A percentile compares a stretch with the other conserved stretches of the same genome.
phyloP scores from a whole-genome alignment of 768 basidiomycete genomes.

The Lenzites betulinus region DNA sequence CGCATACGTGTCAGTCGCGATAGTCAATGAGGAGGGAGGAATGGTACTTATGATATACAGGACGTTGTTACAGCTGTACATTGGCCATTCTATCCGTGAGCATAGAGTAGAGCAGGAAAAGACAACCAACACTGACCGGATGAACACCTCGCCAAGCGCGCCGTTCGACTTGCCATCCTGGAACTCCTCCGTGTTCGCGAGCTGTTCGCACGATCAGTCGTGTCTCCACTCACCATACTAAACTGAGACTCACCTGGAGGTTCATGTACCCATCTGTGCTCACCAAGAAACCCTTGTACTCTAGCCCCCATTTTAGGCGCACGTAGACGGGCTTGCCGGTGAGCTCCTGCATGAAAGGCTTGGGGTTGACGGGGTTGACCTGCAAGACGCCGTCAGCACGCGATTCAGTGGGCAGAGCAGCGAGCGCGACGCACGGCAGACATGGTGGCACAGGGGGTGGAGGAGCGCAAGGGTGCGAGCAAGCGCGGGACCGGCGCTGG shows the following conservation, averaged over 20 bases:
- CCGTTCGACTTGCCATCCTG: slow-evolving; percentile 96
- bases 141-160: slow-evolving; percentile 97
- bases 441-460: slow-evolving; percentile 52
- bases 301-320: slow-evolving; percentile 96
- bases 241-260: slow-evolving; percentile 68
- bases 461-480: slow-evolving; percentile 11
- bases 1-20: slow-evolving; percentile 23
- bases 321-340: slow-evolving; percentile 97
- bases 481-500: slow-evolving; percentile 18
- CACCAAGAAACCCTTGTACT: slow-evolving; percentile 98
- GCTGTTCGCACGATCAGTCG: slow-evolving; percentile 46
- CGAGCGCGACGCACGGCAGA: slow-evolving; percentile 50
- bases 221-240: background rate
- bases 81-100: background rate
- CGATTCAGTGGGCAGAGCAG: background rate
- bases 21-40: slow-evolving; percentile 24
- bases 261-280: slow-evolving; percentile 99
- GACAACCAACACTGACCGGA: slow-evolving; percentile 61
- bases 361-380: slow-evolving; percentile 96
- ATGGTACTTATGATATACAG: slow-evolving; percentile 86
- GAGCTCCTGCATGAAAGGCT: slow-evolving; percentile 97
- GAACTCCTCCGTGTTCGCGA: slow-evolving; percentile 99
- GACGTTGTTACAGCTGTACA: slow-evolving; percentile 86
- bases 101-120: slow-evolving; percentile 1
- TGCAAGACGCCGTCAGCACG: slow-evolving; percentile 29